Evolutionary conservation across 2,329 filamentous ascomycete genomes (phyloP).

Genomic region (Cryphonectria carpinicola): DNA sequence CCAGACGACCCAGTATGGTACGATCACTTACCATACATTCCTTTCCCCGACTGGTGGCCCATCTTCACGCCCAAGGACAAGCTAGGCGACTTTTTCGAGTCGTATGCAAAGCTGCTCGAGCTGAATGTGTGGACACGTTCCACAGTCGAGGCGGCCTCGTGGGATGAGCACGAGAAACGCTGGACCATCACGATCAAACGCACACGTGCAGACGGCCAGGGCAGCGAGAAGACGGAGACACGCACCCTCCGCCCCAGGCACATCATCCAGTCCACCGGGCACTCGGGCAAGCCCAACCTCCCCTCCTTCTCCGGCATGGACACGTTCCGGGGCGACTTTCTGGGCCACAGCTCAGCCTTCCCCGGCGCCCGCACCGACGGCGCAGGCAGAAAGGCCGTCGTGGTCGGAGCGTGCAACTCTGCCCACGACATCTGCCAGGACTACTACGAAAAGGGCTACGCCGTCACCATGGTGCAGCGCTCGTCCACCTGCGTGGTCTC

Average conservation of each 20-base stretch:
- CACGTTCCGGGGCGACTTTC: conserved; percentile 59
- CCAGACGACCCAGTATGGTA: conserved; percentile 64
- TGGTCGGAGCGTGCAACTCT: conserved; percentile 71
- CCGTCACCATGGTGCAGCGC: conserved; percentile 72
- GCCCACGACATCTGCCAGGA: conserved; percentile 72
- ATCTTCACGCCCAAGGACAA: conserved; percentile 72
- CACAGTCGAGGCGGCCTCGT: conserved; percentile 48
- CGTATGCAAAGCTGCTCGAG: conserved; percentile 64
- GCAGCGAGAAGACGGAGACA: conserved; percentile 40
- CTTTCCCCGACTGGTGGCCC: conserved; percentile 65
- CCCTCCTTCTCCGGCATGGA: conserved; percentile 45
- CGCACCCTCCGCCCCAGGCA: conserved; percentile 54
- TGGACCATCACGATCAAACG: conserved; percentile 57
- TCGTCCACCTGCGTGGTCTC: conserved; percentile 67
- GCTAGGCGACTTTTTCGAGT: conserved; percentile 65
- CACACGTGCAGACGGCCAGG: conserved; percentile 32
- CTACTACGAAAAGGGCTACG: conserved; percentile 67
- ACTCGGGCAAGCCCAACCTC: conserved; percentile 48
- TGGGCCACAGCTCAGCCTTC: conserved; percentile 67
- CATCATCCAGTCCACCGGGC: conserved; percentile 58
- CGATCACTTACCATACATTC: conserved; percentile 62
- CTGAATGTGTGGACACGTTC: conserved; percentile 66
- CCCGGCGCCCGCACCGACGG: conserved; percentile 52
- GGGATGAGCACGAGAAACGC: conserved; percentile 50
- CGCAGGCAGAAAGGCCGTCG: conserved; percentile 62